Evolutionary conservation across 2,329 filamentous ascomycete species (phyloP), one percentile per base, ranked within the genome.

Genomic region (Colletotrichum coccodes): DNA sequence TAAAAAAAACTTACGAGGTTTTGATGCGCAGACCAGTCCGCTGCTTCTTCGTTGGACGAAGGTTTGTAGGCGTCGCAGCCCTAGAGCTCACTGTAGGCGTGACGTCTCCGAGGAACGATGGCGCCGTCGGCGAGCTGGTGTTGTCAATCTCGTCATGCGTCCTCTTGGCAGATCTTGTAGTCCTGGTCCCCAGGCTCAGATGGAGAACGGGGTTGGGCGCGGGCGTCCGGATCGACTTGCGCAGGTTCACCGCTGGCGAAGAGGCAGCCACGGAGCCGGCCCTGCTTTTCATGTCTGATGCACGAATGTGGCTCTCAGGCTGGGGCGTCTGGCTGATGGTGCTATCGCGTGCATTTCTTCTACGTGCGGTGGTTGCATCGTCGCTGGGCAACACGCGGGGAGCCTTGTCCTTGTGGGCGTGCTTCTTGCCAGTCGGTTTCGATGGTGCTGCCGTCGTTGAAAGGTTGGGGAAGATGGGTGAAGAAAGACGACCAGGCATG

Each of bases 1-100:
- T 21, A 47, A 64, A 70, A 16, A 34, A 64, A 64, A 90, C 89
- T 87, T 82, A 91, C 90, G 91, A 92, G 78, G 86, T 87, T 81
- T 92, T 92, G 76, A 91, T 86, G 72, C 90, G 89, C 68, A 89
- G 84, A 44, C 89, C 89, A 60, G 85, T 86, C 76, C 89, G 87
- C 57, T 84, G 82, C 79, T 87, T 90, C 83, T 90, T 91, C 68
- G 83, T 79, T 36, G 87, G 84, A 46, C 86, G 87, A 62, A 85
- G 81, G 49, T 85, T 81, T 62, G 80, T 83, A 7, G 90, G 90
- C 36, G 90, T 92, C 63, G 83, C 87, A 64, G 88, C 88, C 72
- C 90, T 87, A 36, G 89, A 91, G 72, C 81, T 84, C 53, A 83
- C 79, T 75, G 83, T 70, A 77, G 84, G 77, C 79, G 84, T 77